These are phyloP conservation scores for Rhizophlyctis rosea DNA, from an alignment of 192 early-diverging fungal genomes.

Conservation along the genomic window DNA sequence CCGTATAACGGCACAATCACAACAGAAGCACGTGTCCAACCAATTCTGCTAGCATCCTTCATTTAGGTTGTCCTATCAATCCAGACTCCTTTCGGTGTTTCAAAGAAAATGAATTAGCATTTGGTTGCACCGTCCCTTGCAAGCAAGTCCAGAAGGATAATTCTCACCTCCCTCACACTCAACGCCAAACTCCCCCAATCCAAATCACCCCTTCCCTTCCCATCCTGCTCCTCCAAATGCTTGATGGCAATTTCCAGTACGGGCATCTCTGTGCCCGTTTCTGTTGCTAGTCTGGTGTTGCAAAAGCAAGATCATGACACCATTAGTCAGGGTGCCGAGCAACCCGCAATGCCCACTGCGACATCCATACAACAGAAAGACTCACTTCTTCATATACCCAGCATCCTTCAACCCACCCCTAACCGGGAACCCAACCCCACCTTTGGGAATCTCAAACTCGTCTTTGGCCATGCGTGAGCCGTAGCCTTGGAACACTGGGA, in stretches of 20 bases:
- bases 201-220: conserved; percentile 9
- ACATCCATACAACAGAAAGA: background rate
- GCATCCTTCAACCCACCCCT: conserved; percentile 40
- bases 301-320: background rate
- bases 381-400: conserved; percentile 17
- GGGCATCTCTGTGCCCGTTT: conserved; percentile 7
- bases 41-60: too few species aligned
- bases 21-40: too few species aligned
- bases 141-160: too few species aligned
- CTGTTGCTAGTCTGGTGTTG: conserved; percentile 12
- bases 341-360: too few species aligned
- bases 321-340: background rate
- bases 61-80: too few species aligned
- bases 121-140: too few species aligned
- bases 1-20: too few species aligned
- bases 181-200: conserved; percentile 24
- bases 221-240: conserved; percentile 25
- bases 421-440: conserved; percentile 26
- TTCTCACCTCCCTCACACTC: conserved; percentile 30
- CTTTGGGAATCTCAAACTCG: conserved; percentile 14
- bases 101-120: too few species aligned
- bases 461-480: conserved; percentile 19
- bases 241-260: conserved; percentile 14
- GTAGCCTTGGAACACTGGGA: conserved; percentile 27
- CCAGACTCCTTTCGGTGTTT: too few species aligned